These are phyloP conservation scores for Coniophora puteana DNA, from an alignment of 1,284 basidiomycete species.

Conservation along the genomic window DNA sequence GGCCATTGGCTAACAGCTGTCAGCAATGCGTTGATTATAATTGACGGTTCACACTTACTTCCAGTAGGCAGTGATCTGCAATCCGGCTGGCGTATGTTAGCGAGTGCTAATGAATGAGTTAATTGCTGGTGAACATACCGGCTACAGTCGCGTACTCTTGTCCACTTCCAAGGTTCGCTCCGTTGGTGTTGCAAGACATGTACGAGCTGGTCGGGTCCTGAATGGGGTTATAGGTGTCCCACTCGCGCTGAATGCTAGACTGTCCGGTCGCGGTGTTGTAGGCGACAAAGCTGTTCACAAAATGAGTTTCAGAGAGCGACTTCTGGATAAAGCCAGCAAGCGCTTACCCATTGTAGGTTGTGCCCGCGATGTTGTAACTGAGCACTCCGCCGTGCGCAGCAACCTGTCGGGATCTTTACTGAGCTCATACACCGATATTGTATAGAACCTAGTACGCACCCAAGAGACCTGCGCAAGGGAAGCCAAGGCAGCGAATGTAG, in stretches of 20 bases:
- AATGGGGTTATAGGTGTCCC: constrained; percentile 26
- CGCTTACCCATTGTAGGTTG: constrained; percentile 27
- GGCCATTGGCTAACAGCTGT: constrained; percentile 24
- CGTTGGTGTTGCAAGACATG: constrained; percentile 34
- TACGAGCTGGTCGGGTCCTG: constrained; percentile 31
- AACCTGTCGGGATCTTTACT: constrained; percentile 15
- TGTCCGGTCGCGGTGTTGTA: constrained; percentile 39
- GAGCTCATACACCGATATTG: neutral
- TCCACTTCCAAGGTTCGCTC: constrained; percentile 25
- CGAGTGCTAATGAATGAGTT: neutral
- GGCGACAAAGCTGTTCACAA: constrained; percentile 21
- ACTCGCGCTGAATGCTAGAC: constrained; percentile 33
- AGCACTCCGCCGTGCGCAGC: constrained; percentile 37
- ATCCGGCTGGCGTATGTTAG: constrained; percentile 27
- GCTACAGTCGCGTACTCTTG: constrained; percentile 35
- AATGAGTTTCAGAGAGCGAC: neutral
- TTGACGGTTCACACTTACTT: constrained; percentile 14
- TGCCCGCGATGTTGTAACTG: constrained; percentile 31
- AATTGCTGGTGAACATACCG: neutral
- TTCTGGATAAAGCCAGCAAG: neutral
- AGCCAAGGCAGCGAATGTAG: constrained; percentile 9
- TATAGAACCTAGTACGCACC: constrained; percentile 4
- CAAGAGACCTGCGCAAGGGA: constrained; percentile 2
- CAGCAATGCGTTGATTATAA: neutral
- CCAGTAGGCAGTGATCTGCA: constrained; percentile 41